Base-by-base conservation (phyloP, 2,329 filamentous ascomycete genomes). In the Penicillium hordei region DNA sequence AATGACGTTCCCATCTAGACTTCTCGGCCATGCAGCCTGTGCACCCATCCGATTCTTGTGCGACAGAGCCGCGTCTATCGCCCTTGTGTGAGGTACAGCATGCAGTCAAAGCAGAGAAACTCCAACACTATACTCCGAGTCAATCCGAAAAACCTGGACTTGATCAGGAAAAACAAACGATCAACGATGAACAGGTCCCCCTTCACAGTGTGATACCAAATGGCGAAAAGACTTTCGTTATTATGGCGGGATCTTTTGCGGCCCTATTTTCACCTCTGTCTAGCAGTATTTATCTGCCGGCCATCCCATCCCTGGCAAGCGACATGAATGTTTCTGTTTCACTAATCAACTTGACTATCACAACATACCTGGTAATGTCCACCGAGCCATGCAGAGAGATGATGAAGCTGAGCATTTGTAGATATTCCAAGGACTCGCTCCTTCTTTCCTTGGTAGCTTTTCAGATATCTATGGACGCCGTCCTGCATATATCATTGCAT, bases 361-460 rank as follows among this genome's bases (percentile, higher is more conserved):
- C 61, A 9, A 77, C 76, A 4, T 83, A 82, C 58, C 66, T 82
- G 69, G 75, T 76, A 68, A n/a, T 58, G 60, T 9, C 25, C 2
- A 45, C 27, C 15, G n/a, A 19, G 21, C 13, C 21, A 25, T 13
- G 12, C 21, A 17, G 10, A 9, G 19, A n/a, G n/a, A 9, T 21
- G 55, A 43, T 38, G 19, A 34, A 39, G 1, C 50, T 53, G 40
- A 54, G 10, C 7, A 17, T 10, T 31, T 33, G 1, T 31, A 69
- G 69, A 80, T 89, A 54, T 78, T 88, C 44, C 86, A 89, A 68
- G 86, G 81, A 19, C 70, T 89, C 1, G 79, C 85, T 0, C 86
- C 86, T 0, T 83, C 81, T 1, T 57, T 58, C 17, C 48, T 86
- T 45, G 86, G 85, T 4, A 83, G 85, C 57, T 81, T 89, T 40